Conservation (phyloP, 2,329 filamentous ascomycete genomes). For the Colletotrichum liaoningense region DNA sequence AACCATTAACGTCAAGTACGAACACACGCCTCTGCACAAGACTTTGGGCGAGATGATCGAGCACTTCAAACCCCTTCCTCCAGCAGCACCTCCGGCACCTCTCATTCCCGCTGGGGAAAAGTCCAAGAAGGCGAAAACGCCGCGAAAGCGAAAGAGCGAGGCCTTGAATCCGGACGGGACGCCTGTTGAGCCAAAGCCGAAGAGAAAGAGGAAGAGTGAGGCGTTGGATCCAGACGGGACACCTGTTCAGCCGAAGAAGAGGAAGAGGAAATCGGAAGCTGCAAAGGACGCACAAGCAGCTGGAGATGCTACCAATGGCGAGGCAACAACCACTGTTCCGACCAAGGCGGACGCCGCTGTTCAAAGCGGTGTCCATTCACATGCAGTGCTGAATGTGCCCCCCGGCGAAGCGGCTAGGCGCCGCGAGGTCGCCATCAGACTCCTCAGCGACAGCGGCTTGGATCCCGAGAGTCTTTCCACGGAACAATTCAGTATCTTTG, state of each 20-base stretch:
- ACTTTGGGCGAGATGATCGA: slow-evolving; percentile 63
- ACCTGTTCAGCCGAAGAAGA: slow-evolving; percentile 9
- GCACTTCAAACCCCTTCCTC: slow-evolving; percentile 58
- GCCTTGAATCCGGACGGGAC: slow-evolving; percentile 35
- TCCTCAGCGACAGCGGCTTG: slow-evolving; percentile 60
- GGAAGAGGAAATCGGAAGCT: slow-evolving; percentile 18
- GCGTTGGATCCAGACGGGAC: slow-evolving; percentile 13
- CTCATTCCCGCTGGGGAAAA: slow-evolving; percentile 38
- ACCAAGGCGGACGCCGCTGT: slow-evolving; percentile 33
- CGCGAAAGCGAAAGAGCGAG: slow-evolving; percentile 40
- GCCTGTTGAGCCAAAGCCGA: slow-evolving; percentile 36
- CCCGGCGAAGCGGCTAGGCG: slow-evolving; percentile 63
- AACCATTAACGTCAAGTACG: slow-evolving; percentile 63
- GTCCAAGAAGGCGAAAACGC: slow-evolving; percentile 43
- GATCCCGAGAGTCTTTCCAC: slow-evolving; percentile 62
- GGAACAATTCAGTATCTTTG: slow-evolving; percentile 70
- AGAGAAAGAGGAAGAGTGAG: slow-evolving; percentile 43
- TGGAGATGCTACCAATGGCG: slow-evolving; percentile 5
- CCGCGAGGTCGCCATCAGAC: slow-evolving; percentile 57
- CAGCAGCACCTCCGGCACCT: slow-evolving; percentile 41
- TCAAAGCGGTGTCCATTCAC: slow-evolving; percentile 34
- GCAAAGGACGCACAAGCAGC: slow-evolving; percentile 2
- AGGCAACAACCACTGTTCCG: neutral
- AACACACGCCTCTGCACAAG: slow-evolving; percentile 67
- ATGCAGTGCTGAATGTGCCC: slow-evolving; percentile 41